These are phyloP conservation scores for Avicennia marina DNA, from an alignment of 257 asterid genomes.

Conservation along the genomic window DNA sequence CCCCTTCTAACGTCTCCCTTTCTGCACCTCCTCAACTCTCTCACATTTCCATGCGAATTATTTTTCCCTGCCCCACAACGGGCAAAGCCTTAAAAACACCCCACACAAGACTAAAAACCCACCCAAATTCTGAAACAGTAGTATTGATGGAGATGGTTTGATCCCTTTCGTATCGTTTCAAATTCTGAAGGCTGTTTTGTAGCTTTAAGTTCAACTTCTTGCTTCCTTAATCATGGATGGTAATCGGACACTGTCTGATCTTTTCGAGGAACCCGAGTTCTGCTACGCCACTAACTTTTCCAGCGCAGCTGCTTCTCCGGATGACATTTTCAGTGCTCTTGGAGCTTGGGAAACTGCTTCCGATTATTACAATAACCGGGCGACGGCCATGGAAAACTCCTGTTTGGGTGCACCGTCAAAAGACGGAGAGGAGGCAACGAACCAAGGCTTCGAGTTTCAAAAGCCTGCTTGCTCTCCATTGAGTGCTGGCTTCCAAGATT, in stretches of 20 bases:
- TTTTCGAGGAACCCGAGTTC: conserved; percentile 40
- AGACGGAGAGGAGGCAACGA: conserved; percentile 14
- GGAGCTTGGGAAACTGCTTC: conserved; percentile 51
- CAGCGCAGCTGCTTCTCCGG: conserved; percentile 29
- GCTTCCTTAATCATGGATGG: conserved; percentile 33
- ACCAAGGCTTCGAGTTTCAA: conserved; percentile 39
- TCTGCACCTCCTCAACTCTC: too few relatives aligned
- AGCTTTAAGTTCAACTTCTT: background rate
- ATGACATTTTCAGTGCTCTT: conserved; percentile 68
- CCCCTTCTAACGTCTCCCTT: too few relatives aligned
- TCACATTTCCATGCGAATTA: conserved; percentile 2
- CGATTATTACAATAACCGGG: conserved; percentile 6
- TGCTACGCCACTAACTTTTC: conserved; percentile 13
- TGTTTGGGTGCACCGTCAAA: conserved; percentile 3
- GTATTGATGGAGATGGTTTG: conserved; percentile 54
- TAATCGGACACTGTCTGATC: conserved; percentile 28
- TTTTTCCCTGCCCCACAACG: conserved; percentile 3
- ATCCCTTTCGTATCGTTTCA: conserved; percentile 37
- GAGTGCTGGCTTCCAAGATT: conserved; percentile 19
- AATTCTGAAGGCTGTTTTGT: background rate
- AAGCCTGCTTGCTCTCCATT: conserved; percentile 23
- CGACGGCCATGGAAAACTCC: too few relatives aligned
- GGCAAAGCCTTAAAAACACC: background rate
- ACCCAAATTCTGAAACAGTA: conserved; percentile 16
- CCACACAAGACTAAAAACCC: conserved; percentile 4